A percentile compares a stretch with the other conserved stretches of the same genome.
Evolutionary conservation across 805 yeast genomes (phyloP).

Genomic region (Wickerhamomyces canadensis): DNA sequence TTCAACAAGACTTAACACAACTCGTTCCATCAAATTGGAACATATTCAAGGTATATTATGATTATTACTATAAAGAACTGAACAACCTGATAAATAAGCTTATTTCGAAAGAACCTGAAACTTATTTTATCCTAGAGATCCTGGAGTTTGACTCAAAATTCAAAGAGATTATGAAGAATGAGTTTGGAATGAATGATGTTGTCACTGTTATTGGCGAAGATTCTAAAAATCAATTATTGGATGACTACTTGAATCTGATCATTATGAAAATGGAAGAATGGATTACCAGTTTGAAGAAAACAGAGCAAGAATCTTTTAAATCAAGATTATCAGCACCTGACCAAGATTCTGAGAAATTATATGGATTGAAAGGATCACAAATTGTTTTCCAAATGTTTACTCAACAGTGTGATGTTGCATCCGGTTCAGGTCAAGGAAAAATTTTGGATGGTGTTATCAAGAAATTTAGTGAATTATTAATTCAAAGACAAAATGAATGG

Average conservation of each 20-base stretch:
- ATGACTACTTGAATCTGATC: conserved; percentile 72
- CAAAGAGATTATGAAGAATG: conserved; percentile 43
- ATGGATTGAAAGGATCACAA: conserved; percentile 71
- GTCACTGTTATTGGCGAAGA: conserved; percentile 63
- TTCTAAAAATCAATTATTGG: conserved; percentile 64
- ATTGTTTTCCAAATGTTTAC: conserved; percentile 76
- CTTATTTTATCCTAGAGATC: conserved; percentile 65
- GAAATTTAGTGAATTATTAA: conserved; percentile 58
- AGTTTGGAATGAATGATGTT: conserved; percentile 43
- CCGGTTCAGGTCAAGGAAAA: conserved; percentile 75
- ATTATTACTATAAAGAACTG: conserved; percentile 61
- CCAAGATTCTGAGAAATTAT: conserved; percentile 54
- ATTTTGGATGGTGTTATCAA: conserved; percentile 74
- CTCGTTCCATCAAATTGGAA: conserved; percentile 76
- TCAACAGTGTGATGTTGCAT: conserved; percentile 87
- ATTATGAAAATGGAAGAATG: conserved; percentile 77
- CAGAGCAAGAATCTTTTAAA: conserved; percentile 61
- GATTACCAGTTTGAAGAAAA: conserved; percentile 63
- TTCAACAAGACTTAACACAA: conserved; percentile 48
- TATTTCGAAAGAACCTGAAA: conserved; percentile 72
- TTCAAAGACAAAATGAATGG: conserved; percentile 62
- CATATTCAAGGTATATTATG: conserved; percentile 53
- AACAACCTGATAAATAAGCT: conserved; percentile 59
- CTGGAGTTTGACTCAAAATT: conserved; percentile 73
- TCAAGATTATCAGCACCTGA: conserved; percentile 72